Percentiles rank a stretch among this genome's conserved stretches.
Conservation (phyloP, 352 stramenopile species). For the Phytophthora sojae region DNA sequence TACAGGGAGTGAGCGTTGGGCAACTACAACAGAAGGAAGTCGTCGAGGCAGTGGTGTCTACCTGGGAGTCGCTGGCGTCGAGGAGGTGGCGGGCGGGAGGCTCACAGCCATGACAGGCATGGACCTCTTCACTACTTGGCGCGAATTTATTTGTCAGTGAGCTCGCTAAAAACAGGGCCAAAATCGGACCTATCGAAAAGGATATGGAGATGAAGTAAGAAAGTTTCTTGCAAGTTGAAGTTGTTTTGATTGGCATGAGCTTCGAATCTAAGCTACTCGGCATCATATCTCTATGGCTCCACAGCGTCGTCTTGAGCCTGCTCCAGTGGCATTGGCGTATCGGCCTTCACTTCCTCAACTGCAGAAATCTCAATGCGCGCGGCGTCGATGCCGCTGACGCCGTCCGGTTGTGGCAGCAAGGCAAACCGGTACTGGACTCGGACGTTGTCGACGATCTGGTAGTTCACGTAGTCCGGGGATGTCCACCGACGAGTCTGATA, state of each 20-base stretch:
- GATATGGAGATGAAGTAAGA: slow-evolving; percentile 26
- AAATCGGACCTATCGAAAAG: slow-evolving; percentile 15
- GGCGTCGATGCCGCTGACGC: slow-evolving; percentile 20
- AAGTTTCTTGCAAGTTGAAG: slow-evolving; percentile 26
- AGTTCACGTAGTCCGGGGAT: slow-evolving; percentile 42
- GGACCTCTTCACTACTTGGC: slow-evolving; percentile 25
- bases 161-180: slow-evolving; percentile 20
- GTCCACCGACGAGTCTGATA: slow-evolving; percentile 68
- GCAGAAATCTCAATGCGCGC: slow-evolving; percentile 40
- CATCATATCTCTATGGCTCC: slow-evolving; percentile 3
- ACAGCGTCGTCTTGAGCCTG: not conserved
- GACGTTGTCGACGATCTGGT: slow-evolving; percentile 68
- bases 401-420: slow-evolving; percentile 17
- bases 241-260: slow-evolving; percentile 15
- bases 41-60: not conserved
- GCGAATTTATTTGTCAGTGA: slow-evolving; percentile 28
- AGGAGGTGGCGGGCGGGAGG: slow-evolving; percentile 27
- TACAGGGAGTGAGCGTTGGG: slow-evolving; percentile 7
- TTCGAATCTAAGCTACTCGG: not conserved
- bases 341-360: slow-evolving; percentile 33
- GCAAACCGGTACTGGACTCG: slow-evolving; percentile 59
- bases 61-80: slow-evolving; percentile 22
- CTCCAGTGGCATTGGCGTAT: not conserved
- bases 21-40: not conserved
- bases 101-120: slow-evolving; percentile 38